Evolutionary conservation across 2,329 filamentous ascomycete species (phyloP).

Genomic region (Calonectria pseudoturangicola): DNA sequence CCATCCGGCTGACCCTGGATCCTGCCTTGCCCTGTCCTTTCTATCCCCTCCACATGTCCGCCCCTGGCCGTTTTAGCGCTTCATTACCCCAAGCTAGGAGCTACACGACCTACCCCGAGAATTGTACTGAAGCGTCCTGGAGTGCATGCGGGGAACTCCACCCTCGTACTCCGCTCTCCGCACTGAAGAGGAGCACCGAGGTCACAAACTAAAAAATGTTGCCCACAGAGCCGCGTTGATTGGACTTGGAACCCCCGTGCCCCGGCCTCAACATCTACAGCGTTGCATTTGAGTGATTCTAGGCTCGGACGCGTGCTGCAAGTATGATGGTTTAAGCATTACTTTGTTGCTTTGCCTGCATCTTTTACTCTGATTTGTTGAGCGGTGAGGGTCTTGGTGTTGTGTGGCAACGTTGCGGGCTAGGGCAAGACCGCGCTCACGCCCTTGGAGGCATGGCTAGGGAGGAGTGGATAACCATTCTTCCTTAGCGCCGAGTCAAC

Average conservation of each 20-base stretch:
- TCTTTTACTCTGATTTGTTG: background rate
- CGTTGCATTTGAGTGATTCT: constrained; percentile 7
- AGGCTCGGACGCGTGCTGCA: constrained; percentile 1
- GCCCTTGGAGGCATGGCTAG: background rate
- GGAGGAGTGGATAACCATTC: background rate
- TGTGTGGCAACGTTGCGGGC: constrained; percentile 2
- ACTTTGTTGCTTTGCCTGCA: background rate
- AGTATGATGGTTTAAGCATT: background rate
- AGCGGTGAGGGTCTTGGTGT: background rate
- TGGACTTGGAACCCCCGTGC: constrained; percentile 10
- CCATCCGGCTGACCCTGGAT: constrained; percentile 2
- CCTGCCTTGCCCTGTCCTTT: background rate
- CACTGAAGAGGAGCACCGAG: background rate
- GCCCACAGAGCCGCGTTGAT: constrained; percentile 4
- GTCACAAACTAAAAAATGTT: background rate
- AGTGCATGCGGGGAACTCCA: constrained; percentile 28
- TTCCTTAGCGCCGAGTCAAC: constrained; percentile 14
- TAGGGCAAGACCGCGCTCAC: background rate
- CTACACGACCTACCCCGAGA: background rate
- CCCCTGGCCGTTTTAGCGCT: constrained; percentile 5
- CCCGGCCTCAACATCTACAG: constrained; percentile 1
- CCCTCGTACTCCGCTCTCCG: constrained; percentile 8
- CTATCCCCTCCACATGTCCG: background rate
- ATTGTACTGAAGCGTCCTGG: background rate
- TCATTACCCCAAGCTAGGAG: constrained; percentile 14